Conservation (phyloP, 2,329 filamentous ascomycete species). For the Talaromyces sp. region DNA sequence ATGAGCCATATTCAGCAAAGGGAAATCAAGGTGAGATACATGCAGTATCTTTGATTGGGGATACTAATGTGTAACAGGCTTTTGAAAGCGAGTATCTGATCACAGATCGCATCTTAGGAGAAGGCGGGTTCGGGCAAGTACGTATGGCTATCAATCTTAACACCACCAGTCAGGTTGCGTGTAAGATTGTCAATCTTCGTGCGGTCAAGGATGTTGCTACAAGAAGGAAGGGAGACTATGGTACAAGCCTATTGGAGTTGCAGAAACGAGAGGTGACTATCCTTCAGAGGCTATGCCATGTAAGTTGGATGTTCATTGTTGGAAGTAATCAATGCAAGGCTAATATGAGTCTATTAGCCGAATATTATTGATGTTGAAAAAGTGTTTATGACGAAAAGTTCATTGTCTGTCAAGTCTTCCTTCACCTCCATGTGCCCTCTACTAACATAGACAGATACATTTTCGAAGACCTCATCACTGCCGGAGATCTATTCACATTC, state of each 20-base stretch:
- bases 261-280: constrained; percentile 44
- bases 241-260: constrained; percentile 15
- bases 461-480: constrained; percentile 58
- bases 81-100: constrained; percentile 29
- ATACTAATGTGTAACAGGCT: constrained; percentile 3
- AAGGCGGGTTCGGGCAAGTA: constrained; percentile 43
- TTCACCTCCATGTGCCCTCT: background rate
- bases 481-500: constrained; percentile 60
- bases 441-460: constrained; percentile 48
- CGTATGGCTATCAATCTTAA: constrained; percentile 39
- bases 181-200: constrained; percentile 43
- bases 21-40: constrained; percentile 33
- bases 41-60: background rate
- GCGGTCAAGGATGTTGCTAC: constrained; percentile 11
- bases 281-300: constrained; percentile 52
- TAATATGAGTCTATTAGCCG: constrained; percentile 38
- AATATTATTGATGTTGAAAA: constrained; percentile 58
- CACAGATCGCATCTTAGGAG: constrained; percentile 40
- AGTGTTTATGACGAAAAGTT: constrained; percentile 52
- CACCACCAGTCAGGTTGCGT: constrained; percentile 40
- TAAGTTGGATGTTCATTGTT: constrained; percentile 26
- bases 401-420: constrained; percentile 43
- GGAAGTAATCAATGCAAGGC: background rate
- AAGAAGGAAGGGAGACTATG: background rate
- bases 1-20: constrained; percentile 25